Base-by-base conservation (phyloP, 768 basidiomycete genomes). In the Agaricus blazei region DNA sequence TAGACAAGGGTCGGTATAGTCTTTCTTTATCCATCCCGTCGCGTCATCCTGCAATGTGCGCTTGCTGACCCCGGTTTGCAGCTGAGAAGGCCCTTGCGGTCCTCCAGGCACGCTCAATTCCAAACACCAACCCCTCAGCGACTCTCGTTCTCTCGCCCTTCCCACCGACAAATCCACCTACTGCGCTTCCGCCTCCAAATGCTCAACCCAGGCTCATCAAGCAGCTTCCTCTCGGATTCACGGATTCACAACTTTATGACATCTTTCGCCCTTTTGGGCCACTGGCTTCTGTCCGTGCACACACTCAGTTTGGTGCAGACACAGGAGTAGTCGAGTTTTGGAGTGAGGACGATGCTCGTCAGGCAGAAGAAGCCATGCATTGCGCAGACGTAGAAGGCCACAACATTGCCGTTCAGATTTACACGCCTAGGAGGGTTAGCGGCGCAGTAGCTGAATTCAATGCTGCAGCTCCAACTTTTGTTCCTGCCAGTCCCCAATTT, bases 41-140 rank as follows among this genome's bases (percentile, higher is more conserved):
- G n/a, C n/a, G 38, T 36, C 7, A 41, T 19, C 36, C 23, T 38
- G 40, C 55, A 41, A 52, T 34, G 36, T 12, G 54, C 42, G 51
- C 49, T 41, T 14, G 48, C 60, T 42, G 31, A 54, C 54, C 27
- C 60, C 19, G 40, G 40, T 47, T 59, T 60, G 29, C 71, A 93
- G 93, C 93, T 59, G 91, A 93, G 71, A 93, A 92, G 69, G 93
- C 93, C 12, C 76, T 94, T 26, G 86, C 91, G 12, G 93, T 87
- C 9, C 75, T 94, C 46, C 88, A 93, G 68, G 81, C 83, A 60
- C 86, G 88, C 60, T 81, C 81, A 42, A 77, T 93, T 41, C 86
- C 84, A 9, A 81, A 76, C 50, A 65, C 83, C 24, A 70, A 75
- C 19, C 84, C 87, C 1, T 73, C 82, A 2, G 82, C 84, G 1